Percentiles rank a stretch among this genome's conserved stretches.
Conservation (phyloP, 2,329 filamentous ascomycete genomes). For the Ploettnerulaceae sp. region DNA sequence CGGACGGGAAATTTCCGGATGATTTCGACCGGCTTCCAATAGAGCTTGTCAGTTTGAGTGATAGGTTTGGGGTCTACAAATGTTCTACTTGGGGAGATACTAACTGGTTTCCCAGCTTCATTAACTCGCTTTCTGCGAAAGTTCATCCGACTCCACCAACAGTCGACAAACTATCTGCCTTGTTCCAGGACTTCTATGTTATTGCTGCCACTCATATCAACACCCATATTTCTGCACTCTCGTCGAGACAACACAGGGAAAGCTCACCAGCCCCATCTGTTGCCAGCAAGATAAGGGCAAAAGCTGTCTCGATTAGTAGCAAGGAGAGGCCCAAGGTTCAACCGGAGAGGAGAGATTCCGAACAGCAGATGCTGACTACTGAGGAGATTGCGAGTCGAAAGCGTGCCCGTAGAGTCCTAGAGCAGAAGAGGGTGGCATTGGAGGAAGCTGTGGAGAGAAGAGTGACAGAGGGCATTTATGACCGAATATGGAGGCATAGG, state of each 20-base stretch:
- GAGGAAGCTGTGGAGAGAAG: conserved; percentile 90
- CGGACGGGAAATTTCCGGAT: conserved; percentile 26
- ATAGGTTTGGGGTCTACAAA: conserved; percentile 54
- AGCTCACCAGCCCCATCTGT: conserved; percentile 49
- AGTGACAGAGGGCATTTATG: conserved; percentile 79
- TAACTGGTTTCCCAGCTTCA: conserved; percentile 57
- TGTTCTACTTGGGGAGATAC: not conserved
- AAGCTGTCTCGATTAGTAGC: conserved; percentile 49
- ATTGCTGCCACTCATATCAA: conserved; percentile 75
- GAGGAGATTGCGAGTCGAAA: conserved; percentile 79
- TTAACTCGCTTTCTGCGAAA: conserved; percentile 83
- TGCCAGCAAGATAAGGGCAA: conserved; percentile 52
- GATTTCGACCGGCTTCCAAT: conserved; percentile 88
- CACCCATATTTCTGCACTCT: conserved; percentile 79
- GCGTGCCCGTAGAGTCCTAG: conserved; percentile 70
- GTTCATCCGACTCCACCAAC: conserved; percentile 79
- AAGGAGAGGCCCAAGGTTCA: conserved; percentile 46
- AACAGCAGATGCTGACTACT: conserved; percentile 86
- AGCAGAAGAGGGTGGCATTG: conserved; percentile 68
- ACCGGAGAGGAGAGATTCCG: conserved; percentile 36
- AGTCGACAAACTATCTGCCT: conserved; percentile 73
- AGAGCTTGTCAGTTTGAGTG: conserved; percentile 83
- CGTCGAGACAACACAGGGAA: conserved; percentile 68
- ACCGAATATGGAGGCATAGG: conserved; percentile 83
- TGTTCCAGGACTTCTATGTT: conserved; percentile 93